Conservation (phyloP, 768 basidiomycete species). For the Aureoboletus auriporus region DNA sequence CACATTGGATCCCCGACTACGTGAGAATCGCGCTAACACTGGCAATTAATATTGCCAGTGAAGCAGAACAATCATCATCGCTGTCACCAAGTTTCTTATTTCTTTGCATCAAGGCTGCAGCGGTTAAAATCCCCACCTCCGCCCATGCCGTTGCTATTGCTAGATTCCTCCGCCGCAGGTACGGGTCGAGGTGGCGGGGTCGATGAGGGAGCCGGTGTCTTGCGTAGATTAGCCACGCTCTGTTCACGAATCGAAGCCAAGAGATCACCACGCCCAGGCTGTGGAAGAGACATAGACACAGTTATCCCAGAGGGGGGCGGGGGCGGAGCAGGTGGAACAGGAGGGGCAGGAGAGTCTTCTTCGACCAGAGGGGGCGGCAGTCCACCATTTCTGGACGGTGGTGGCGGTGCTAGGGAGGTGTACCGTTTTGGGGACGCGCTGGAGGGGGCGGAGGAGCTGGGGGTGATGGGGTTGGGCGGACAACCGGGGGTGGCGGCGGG, state of each 20-base stretch:
- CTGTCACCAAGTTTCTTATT: conserved; percentile 88
- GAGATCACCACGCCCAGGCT: conserved; percentile 60
- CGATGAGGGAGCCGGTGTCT: conserved; percentile 34
- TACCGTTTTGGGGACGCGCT: conserved; percentile 15
- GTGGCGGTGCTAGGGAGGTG: conserved; percentile 37
- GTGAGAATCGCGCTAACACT: too few relatives aligned
- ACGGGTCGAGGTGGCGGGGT: conserved; percentile 37
- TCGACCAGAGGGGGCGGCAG: conserved; percentile 30
- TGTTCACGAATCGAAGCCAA: conserved; percentile 81
- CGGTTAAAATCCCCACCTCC: conserved; percentile 71
- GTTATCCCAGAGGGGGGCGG: conserved; percentile 35
- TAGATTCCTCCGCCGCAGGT: conserved; percentile 28
- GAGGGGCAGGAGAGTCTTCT: conserved; percentile 23
- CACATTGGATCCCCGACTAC: too few relatives aligned
- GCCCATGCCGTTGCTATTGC: conserved; percentile 29
- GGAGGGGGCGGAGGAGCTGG: conserved; percentile 29
- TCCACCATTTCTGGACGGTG: conserved; percentile 22
- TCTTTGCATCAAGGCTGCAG: conserved; percentile 74
- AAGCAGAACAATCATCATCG: too few relatives aligned
- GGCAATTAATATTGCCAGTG: too few relatives aligned
- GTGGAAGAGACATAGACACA: conserved; percentile 38
- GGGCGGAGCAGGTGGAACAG: conserved; percentile 36
- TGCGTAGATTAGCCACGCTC: conserved; percentile 67
- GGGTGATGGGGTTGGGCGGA: conserved; percentile 27
- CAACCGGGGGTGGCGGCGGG: conserved; percentile 19